These are phyloP conservation scores for Leucocoprinus birnbaumii DNA, from an alignment of 768 basidiomycete genomes.

Conservation along the genomic window DNA sequence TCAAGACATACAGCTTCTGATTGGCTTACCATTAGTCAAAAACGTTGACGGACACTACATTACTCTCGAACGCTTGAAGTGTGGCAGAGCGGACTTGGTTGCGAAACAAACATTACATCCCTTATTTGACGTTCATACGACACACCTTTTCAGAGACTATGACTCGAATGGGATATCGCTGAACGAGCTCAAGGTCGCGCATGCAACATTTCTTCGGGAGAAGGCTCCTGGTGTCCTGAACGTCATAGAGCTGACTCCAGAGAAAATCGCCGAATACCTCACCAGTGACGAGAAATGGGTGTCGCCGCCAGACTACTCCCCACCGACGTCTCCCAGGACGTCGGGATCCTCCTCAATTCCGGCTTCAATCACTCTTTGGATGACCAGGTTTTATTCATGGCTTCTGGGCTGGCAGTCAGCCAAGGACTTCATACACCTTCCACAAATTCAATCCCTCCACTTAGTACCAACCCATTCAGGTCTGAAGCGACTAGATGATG, in stretches of 20 bases:
- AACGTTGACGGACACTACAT: constrained; percentile 21
- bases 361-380: not conserved
- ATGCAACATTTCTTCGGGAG: constrained; percentile 18
- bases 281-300: constrained; percentile 1
- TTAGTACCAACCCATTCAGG: constrained; percentile 7
- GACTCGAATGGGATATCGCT: constrained; percentile 26
- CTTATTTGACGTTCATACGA: constrained; percentile 21
- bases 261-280: constrained; percentile 28
- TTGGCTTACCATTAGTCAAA: constrained; percentile 37
- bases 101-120: constrained; percentile 15
- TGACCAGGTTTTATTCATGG: constrained; percentile 6
- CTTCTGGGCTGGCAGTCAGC: not conserved
- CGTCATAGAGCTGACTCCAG: constrained; percentile 23
- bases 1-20: constrained; percentile 26
- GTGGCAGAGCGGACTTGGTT: not conserved
- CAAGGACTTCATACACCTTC: not conserved
- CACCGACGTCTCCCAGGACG: not conserved
- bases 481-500: not conserved
- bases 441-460: not conserved
- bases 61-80: constrained; percentile 17
- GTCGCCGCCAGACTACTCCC: not conserved
- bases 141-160: not conserved
- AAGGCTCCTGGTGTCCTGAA: constrained; percentile 28
- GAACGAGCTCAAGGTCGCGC: constrained; percentile 21
- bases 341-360: not conserved